Evolutionary conservation across 2,329 filamentous ascomycete genomes (phyloP), one percentile per base, ranked within the genome.

Genomic region (Incumbomyces delicatus): DNA sequence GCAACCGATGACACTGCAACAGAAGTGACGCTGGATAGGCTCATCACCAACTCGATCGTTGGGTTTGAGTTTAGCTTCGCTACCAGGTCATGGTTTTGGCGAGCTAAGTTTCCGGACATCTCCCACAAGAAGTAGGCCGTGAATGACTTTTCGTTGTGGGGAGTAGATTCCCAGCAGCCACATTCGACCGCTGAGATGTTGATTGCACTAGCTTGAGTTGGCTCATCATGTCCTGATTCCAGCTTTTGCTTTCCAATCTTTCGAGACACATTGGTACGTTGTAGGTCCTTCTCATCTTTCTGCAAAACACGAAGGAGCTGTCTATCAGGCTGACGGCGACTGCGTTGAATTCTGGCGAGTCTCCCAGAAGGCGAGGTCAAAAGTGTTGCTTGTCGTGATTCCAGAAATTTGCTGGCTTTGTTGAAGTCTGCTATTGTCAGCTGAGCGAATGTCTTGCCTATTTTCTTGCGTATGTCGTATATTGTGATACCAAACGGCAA

Each of bases 131-230:
- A 72, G 1, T 66, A 66, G 0, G 77, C 77, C 1, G 20, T 44
- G 32, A 75, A 67, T 27, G 73, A 69, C 16, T 57, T 64, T 7
- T 82, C 68, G 0, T 76, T 73, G 2, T 81, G 54, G 0, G 71
- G 73, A 13, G 79, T 56, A 0, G 66, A 62, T 2, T 50, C 62
- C 46, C 51, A 65, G 41, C 16, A 57, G 30, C 29, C 60, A 59
- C 60, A 50, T 27, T 44, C 66, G 54, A 61, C 76, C 60, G 7
- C 73, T 56, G 41, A 75, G 69, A 22, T 72, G 52, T 38, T 17
- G 29, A 78, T 69, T 1, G 65, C 47, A 47, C 47, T 41, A 20
- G 43, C 3, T 57, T 56, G 55, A 1, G 63, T 61, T 13, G 65
- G 56, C 2, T 59, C 57, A 4, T 56, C 57, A 38, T 64, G 6